Conservation (phyloP, 768 basidiomycete species). For the Pulveroboletus sp. region DNA sequence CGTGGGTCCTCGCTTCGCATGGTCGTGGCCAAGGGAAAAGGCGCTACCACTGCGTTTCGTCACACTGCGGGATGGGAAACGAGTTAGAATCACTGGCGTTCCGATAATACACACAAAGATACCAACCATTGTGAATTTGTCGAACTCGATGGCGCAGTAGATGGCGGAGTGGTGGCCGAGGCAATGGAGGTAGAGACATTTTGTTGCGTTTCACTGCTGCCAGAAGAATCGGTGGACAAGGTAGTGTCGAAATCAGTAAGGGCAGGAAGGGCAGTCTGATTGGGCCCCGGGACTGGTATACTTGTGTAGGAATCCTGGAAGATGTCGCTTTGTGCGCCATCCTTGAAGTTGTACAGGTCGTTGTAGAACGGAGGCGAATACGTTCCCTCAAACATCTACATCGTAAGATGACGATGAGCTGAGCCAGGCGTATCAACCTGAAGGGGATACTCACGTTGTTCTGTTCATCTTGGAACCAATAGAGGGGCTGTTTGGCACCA, state of each 20-base stretch:
- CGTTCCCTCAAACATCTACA: constrained; percentile 60
- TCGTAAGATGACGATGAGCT: background rate
- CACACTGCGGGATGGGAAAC: background rate
- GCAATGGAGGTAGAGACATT: background rate
- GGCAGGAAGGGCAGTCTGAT: constrained; percentile 25
- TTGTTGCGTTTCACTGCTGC: background rate
- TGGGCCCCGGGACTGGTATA: constrained; percentile 42
- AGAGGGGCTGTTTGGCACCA: constrained; percentile 65
- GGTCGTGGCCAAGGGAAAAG: constrained; percentile 6
- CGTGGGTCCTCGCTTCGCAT: constrained; percentile 1
- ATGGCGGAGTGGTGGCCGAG: background rate
- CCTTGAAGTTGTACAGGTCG: constrained; percentile 62
- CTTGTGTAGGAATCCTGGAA: constrained; percentile 53
- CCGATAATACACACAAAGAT: background rate
- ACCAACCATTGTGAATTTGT: constrained; percentile 14
- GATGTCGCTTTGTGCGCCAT: constrained; percentile 72
- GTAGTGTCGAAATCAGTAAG: background rate
- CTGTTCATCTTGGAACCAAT: constrained; percentile 59
- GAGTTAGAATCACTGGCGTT: background rate
- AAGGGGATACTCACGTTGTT: constrained; percentile 48
- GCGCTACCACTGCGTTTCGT: background rate
- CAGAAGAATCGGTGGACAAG: background rate
- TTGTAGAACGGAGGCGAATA: constrained; percentile 64
- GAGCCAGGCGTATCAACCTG: background rate
- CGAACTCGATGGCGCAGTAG: background rate